These are phyloP conservation scores for Shiraia bambusicola DNA, from an alignment of 2,329 filamentous ascomycete species.

Conservation along the genomic window DNA sequence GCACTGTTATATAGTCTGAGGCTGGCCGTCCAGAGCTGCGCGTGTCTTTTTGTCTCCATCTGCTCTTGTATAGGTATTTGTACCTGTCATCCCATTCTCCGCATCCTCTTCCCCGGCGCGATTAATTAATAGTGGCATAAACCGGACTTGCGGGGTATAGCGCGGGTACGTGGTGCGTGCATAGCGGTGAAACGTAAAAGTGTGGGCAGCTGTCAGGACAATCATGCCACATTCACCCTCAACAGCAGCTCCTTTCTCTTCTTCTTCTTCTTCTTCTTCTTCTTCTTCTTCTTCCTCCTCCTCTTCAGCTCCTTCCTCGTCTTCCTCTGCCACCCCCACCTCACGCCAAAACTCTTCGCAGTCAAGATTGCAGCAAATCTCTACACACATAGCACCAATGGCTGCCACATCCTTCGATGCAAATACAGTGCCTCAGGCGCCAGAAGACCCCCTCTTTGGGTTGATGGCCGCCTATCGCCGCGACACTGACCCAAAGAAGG, in stretches of 20 bases:
- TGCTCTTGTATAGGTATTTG: slow-evolving; percentile 5
- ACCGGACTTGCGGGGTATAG: slow-evolving; percentile 30
- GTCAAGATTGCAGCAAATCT: slow-evolving; percentile 57
- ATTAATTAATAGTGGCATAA: slow-evolving; percentile 6
- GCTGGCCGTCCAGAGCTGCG: neutral
- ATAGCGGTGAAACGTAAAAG: slow-evolving; percentile 29
- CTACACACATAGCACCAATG: slow-evolving; percentile 68
- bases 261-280: slow-evolving; percentile 1
- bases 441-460: slow-evolving; percentile 93
- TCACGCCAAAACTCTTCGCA: slow-evolving; percentile 26
- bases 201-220: slow-evolving; percentile 16
- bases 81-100: slow-evolving; percentile 16
- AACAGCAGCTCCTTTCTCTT: neutral
- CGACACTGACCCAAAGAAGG: slow-evolving; percentile 75
- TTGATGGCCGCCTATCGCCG: slow-evolving; percentile 84
- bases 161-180: slow-evolving; percentile 19
- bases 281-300: slow-evolving; percentile 5
- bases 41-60: slow-evolving; percentile 11
- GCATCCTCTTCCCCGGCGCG: slow-evolving; percentile 18
- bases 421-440: slow-evolving; percentile 80
- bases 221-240: slow-evolving; percentile 31
- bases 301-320: slow-evolving; percentile 7
- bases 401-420: slow-evolving; percentile 70
- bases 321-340: slow-evolving; percentile 9
- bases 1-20: neutral